Evolutionary conservation across 441 rosid genomes (phyloP), one percentile per base, ranked within the genome.

Genomic region (Adansonia madagascariensis): DNA sequence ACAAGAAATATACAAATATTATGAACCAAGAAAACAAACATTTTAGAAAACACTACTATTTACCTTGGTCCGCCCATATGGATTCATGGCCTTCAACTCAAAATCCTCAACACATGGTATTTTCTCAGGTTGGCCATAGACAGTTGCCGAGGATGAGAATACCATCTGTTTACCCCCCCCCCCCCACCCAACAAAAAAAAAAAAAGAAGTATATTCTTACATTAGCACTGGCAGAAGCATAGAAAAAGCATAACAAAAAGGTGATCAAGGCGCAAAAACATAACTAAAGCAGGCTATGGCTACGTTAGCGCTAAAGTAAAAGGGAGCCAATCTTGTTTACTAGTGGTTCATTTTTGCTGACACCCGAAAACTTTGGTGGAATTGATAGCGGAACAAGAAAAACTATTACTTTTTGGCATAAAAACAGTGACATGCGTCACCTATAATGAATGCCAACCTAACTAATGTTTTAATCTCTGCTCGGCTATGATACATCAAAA

Each of bases 101-200:
- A 85, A 90, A 85, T 86, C 87, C 85, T 90, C 94, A 50, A 81
- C 84, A 82, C 92, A 90, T 3, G 94, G 91, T 47, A 89, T 88
- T 82, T 80, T 83, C 55, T 89, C 90, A 12, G 97, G 97, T 77
- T 91, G 94, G 79, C 94, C 91, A 81, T 89, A 91, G 31, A 90
- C 91, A 47, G 97, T 91, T 47, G 97, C 90, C 22, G 97, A 91
- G 47, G 97, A 91, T 24, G 97, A 91, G 77, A 91, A 91, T 63
- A 89, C 94, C 88, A 90, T 81, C 94, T 90, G 70, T 46, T 72
- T 76, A 15, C 0, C 31, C 31, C 1, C 31, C 31, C 31, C 31
- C 31, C 31, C 47, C 22, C 18, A 4, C 39, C 39, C 3, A 35
- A 35, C 3, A 27, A 43, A 44, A 3, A 27, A 27, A 75, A 72